Evolutionary conservation across 192 early-diverging fungal species (phyloP).

Genomic region (Backusella liffmaniae): DNA sequence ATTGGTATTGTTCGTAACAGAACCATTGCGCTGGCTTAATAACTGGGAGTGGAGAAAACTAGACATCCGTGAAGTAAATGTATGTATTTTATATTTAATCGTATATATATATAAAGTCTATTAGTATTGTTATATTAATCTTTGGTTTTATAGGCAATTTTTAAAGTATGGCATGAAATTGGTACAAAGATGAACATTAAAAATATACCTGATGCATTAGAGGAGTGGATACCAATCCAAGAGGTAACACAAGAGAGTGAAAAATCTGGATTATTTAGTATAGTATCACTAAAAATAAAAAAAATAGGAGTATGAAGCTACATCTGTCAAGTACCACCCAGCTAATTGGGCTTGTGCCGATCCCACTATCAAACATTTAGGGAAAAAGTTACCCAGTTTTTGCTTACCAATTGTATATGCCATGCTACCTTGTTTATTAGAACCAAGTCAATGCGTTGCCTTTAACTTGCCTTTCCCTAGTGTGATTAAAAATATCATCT

Average conservation of each 20-base stretch:
- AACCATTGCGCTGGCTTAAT: conserved; percentile 33
- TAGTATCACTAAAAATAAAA: neutral
- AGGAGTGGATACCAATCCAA: conserved; percentile 26
- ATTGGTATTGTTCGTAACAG: conserved; percentile 32
- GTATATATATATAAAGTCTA: too few species aligned
- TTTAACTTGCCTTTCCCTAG: conserved; percentile 23
- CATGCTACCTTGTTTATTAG: conserved; percentile 31
- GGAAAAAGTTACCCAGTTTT: neutral
- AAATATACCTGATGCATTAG: conserved; percentile 36
- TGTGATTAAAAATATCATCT: neutral
- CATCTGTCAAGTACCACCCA: conserved; percentile 12
- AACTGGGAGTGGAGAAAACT: conserved; percentile 40
- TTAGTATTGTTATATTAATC: neutral
- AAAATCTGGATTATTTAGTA: neutral
- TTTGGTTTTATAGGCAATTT: conserved; percentile 29
- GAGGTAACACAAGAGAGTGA: conserved; percentile 34
- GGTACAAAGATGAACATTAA: conserved; percentile 44
- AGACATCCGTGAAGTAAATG: conserved; percentile 44
- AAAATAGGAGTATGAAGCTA: conserved; percentile 29
- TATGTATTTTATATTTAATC: conserved; percentile 1
- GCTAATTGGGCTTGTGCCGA: conserved; percentile 27
- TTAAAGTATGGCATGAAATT: conserved; percentile 24
- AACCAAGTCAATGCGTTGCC: conserved; percentile 10
- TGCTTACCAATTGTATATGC: conserved; percentile 19
- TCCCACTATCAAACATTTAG: conserved; percentile 23